Conservation (phyloP, 2,329 filamentous ascomycete genomes). For the Phoma sp. region DNA sequence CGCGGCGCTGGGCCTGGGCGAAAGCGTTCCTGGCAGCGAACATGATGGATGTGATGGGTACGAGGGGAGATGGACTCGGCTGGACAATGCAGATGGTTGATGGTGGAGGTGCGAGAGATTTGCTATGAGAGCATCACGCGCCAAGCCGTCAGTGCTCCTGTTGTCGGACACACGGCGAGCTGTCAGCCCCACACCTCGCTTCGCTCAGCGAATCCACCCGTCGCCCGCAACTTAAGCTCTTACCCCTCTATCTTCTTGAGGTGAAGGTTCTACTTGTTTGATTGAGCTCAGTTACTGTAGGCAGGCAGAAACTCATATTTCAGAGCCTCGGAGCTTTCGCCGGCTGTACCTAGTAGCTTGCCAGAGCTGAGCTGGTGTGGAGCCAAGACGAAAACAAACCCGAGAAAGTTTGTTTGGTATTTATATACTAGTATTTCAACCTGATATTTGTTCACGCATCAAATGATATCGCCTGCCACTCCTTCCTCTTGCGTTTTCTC, state of each 20-base stretch:
- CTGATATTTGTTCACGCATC: not conserved
- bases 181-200: constrained; percentile 2
- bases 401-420: too few species aligned
- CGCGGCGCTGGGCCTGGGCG: constrained; percentile 59
- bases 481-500: not conserved
- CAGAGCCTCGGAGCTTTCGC: not conserved
- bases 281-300: too few species aligned
- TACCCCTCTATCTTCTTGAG: not conserved
- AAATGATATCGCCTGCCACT: not conserved
- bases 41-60: constrained; percentile 58
- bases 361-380: too few species aligned
- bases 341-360: not conserved
- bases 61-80: constrained; percentile 33
- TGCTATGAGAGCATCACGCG: constrained; percentile 23
- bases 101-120: constrained; percentile 30
- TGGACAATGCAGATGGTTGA: constrained; percentile 30
- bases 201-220: constrained; percentile 8
- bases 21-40: constrained; percentile 69
- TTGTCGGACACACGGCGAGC: constrained; percentile 6
- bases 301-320: too few species aligned
- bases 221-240: not conserved
- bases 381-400: not conserved
- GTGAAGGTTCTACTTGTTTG: too few species aligned
- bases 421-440: too few species aligned
- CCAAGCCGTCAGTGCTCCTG: constrained; percentile 16